Conservation (phyloP, 2,329 filamentous ascomycete genomes). For the Cladobotryum protrusum region DNA sequence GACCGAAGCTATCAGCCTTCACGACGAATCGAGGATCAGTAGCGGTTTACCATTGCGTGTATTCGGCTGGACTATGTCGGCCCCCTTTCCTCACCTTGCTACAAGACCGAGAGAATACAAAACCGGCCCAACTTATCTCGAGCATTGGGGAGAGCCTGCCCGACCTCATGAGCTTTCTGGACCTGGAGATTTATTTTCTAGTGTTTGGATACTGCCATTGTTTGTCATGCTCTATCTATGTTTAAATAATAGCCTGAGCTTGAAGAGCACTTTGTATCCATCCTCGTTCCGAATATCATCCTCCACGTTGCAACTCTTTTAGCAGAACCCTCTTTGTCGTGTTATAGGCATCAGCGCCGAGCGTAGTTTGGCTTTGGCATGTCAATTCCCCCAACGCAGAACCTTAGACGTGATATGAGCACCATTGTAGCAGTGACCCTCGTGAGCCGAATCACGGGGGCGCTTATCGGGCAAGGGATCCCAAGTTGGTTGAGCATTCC, state of each 20-base stretch:
- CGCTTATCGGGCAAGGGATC: slow-evolving; percentile 46
- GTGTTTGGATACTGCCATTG: slow-evolving; percentile 52
- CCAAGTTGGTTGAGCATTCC: slow-evolving; percentile 46
- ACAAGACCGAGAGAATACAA: slow-evolving; percentile 41
- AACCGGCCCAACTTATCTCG: slow-evolving; percentile 46
- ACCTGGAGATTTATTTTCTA: slow-evolving; percentile 51
- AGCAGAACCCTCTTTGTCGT: slow-evolving; percentile 50
- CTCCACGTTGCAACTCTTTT: slow-evolving; percentile 50
- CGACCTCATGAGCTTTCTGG: slow-evolving; percentile 35
- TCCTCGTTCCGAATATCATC: slow-evolving; percentile 46
- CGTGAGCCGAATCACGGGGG: slow-evolving; percentile 53
- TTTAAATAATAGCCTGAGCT: slow-evolving; percentile 54
- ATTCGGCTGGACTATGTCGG: background rate
- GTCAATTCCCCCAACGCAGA: slow-evolving; percentile 50
- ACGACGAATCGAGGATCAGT: background rate
- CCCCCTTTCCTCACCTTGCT: slow-evolving; percentile 22
- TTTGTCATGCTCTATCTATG: slow-evolving; percentile 55
- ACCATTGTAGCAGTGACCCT: slow-evolving; percentile 52
- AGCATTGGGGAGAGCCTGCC: slow-evolving; percentile 35
- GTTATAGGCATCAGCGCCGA: slow-evolving; percentile 34
- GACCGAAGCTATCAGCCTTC: background rate
- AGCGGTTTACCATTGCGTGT: background rate
- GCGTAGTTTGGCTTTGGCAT: slow-evolving; percentile 52
- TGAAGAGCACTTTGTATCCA: slow-evolving; percentile 44
- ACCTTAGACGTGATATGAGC: slow-evolving; percentile 50